Evolutionary conservation across 306 rosid species (phyloP).

Genomic region (Ammopiptanthus mongolicus): DNA sequence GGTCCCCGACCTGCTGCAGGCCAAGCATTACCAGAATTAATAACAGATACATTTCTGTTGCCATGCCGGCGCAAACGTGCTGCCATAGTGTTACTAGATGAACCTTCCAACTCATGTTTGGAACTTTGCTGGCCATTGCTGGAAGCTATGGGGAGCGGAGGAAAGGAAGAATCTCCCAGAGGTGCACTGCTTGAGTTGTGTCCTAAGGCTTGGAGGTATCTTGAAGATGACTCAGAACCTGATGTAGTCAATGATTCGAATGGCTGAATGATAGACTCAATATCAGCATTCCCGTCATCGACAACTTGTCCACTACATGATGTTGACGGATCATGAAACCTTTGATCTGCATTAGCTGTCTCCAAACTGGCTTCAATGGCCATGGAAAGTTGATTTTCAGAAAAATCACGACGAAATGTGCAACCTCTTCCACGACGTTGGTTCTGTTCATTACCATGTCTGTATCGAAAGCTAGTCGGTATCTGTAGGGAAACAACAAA

Average conservation of each 20-base stretch:
- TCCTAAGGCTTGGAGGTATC: conserved; percentile 92
- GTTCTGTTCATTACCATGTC: conserved; percentile 61
- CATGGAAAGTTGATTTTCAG: conserved; percentile 70
- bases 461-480: conserved; percentile 82
- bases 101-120: conserved; percentile 48
- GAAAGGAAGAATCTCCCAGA: conserved; percentile 74
- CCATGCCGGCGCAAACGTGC: conserved; percentile 67
- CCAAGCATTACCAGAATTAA: conserved; percentile 70
- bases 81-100: conserved; percentile 71
- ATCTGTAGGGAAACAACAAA: conserved; percentile 42
- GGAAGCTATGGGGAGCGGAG: conserved; percentile 64
- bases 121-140: conserved; percentile 50
- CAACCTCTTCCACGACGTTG: conserved; percentile 70
- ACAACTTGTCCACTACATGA: conserved; percentile 46
- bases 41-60: conserved; percentile 44
- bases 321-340: conserved; percentile 27
- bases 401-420: conserved; percentile 55
- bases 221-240: conserved; percentile 56
- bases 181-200: conserved; percentile 38
- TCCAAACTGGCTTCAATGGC: conserved; percentile 88
- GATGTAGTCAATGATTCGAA: conserved; percentile 52
- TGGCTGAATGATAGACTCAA: conserved; percentile 50
- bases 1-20: conserved; percentile 59
- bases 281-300: conserved; percentile 41
- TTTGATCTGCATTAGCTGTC: conserved; percentile 49